Evolutionary conservation across 768 basidiomycete species (phyloP), one percentile per base, ranked within the genome.

Genomic region (Suillus clintonianus): DNA sequence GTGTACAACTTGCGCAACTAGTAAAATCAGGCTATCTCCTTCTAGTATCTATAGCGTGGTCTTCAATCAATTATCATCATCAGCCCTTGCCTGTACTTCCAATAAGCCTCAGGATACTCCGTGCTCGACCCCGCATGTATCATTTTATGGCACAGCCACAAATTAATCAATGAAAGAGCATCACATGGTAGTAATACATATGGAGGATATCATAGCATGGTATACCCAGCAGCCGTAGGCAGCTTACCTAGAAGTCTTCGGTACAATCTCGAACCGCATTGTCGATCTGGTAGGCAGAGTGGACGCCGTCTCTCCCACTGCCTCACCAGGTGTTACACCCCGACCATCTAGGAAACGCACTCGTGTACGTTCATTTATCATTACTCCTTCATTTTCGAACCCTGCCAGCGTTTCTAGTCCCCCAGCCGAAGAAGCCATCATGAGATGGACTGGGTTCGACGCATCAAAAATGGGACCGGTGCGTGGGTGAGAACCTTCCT

Each of bases 1-100:
- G 69, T 86, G 62, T 85, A 85, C 70, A 73, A 70, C 22, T 41
- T 78, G 60, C 76, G 73, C 53, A 62, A 65, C 54, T 64, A 69
- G 41, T 32, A 17, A 59, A 45, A 22, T 37, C 1, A 22, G 34
- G 13, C 22, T 39, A 15, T 15, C 17, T 32, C 9, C 37, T 24
- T 56, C 22, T 24, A 56, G 10, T 57, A 39, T 24, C 4, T 56
- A 14, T 56, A 17, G 14, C 7, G 36, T 37, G 24, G 17, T 17
- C 10, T 27, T 39, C 1, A 39, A 24, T 57, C 55, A 57, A 56
- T 22, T 22, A 39, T 24, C 22, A 39, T 24, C 15, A 17, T 30
- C 48, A 30, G 48, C 27, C 48, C 24, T 27, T 50, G 24, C 24
- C 48, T 30, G 8, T 15, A 27, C 14, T 48, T 27, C 6, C 27